phyloP scores from a whole-genome alignment of 169 alveolate species.

The Plasmodium yoelii region DNA sequence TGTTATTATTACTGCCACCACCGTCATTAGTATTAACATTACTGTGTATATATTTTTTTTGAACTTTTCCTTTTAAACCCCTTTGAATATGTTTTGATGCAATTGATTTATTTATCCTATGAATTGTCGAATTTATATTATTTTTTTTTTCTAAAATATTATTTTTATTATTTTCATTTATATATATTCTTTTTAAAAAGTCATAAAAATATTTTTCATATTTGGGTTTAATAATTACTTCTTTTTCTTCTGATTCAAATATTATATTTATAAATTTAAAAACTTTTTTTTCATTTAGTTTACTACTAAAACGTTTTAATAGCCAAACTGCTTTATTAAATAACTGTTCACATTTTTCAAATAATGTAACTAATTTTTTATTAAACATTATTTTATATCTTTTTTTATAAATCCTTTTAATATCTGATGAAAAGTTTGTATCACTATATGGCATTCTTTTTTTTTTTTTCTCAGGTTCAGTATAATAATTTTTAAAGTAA shows the following conservation, averaged over 20 bases:
- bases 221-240: constrained; percentile 47
- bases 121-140: neutral
- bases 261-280: constrained; percentile 49
- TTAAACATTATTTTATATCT: constrained; percentile 70
- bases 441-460: constrained; percentile 25
- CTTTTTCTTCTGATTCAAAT: constrained; percentile 74
- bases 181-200: constrained; percentile 36
- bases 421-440: constrained; percentile 24
- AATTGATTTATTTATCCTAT: neutral
- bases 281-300: constrained; percentile 39
- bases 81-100: neutral
- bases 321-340: constrained; percentile 70
- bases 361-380: constrained; percentile 46
- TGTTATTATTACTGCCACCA: constrained; percentile 15
- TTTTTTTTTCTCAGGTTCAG: constrained; percentile 12
- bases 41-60: constrained; percentile 11
- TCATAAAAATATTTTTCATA: constrained; percentile 69
- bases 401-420: constrained; percentile 41
- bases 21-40: constrained; percentile 5
- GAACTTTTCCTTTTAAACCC: constrained; percentile 17
- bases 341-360: constrained; percentile 64
- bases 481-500: constrained; percentile 51
- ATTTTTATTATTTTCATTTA: constrained; percentile 17
- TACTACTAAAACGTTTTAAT: constrained; percentile 27
- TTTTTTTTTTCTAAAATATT: neutral